phyloP scores from a whole-genome alignment of 2,329 filamentous ascomycete genomes.

The Sporothrix pallida region DNA sequence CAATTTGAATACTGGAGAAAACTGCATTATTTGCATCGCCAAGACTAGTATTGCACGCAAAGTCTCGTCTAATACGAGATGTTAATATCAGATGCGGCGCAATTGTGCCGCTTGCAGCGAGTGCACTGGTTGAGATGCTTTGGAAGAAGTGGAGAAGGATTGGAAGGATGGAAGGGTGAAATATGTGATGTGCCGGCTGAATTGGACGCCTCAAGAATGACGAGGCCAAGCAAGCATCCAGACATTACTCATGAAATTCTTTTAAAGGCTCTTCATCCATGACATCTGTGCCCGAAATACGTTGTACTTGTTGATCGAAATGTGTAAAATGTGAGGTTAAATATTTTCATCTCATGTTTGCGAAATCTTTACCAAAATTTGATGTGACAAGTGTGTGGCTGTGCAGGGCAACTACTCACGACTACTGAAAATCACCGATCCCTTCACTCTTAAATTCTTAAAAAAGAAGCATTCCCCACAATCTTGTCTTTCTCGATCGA shows the following conservation, averaged over 20 bases:
- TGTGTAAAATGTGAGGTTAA: too few relatives aligned
- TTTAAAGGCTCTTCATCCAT: too few relatives aligned
- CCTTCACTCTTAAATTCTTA: too few relatives aligned
- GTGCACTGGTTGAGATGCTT: background rate
- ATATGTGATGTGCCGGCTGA: slow-evolving; percentile 9
- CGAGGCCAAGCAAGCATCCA: background rate
- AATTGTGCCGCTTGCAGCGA: background rate
- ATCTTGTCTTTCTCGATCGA: too few relatives aligned
- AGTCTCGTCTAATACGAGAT: background rate
- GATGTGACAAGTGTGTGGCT: too few relatives aligned
- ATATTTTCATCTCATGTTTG: too few relatives aligned
- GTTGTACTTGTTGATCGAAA: too few relatives aligned
- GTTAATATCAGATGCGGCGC: slow-evolving; percentile 1
- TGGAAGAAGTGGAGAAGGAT: background rate
- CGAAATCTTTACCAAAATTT: too few relatives aligned
- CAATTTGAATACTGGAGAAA: background rate
- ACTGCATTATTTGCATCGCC: background rate
- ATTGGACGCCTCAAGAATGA: background rate
- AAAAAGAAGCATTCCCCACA: too few relatives aligned
- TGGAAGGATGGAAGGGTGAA: background rate
- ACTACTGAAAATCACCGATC: too few relatives aligned
- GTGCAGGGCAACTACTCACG: too few relatives aligned
- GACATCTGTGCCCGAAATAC: too few relatives aligned
- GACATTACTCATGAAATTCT: background rate
- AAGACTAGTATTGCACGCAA: background rate